Base-by-base conservation (phyloP, 177 flowering plant species). In the Telopea speciosissima region DNA sequence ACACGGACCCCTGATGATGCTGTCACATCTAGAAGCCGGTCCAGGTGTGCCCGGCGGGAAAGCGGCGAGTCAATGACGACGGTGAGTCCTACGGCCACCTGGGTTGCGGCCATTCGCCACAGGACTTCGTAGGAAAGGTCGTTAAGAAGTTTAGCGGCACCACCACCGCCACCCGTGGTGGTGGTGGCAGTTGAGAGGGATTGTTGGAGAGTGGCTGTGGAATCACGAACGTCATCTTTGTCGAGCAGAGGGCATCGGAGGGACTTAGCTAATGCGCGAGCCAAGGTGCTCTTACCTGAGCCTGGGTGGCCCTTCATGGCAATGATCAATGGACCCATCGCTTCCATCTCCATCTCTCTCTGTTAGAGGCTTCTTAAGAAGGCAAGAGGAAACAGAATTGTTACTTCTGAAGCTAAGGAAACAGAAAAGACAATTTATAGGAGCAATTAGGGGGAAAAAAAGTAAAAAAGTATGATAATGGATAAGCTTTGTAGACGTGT, bases 261-360 rank as follows among this genome's bases (percentile, higher is more conserved):
- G 64, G 83, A 36, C 0, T 72, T 54, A 40, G 94, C 85, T 62
- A 91, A 42, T 70, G 85, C 63, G 3, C 28, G 72, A 5, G 94
- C 97, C 12, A 89, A 68, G 3, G 90, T 91, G 78, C 75, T 79
- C 70, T 89, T 89, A 24, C 97, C 93, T 0, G 87, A 83, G 42
- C 94, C 97, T 0, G 97, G 97, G 71, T 91, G 93, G 10, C 94
- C 97, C 70, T 91, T 91, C 94, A 91, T 86, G 1, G 94, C 92
- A 17, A 89, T 78, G 49, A 89, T 71, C 72, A 85, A 21, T 22
- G 73, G 81, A 21, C 63, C 58, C 17, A 66, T 31, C n/a, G 19
- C 26, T 22, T 22, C 73, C 77, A 65, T 74, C 60, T 68, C 40
- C n/a, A n/a, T 33, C 68, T 49, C 54, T 12, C 19, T 49, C 19